phyloP scores from a whole-genome alignment of 1,139 yeast genomes.

The Yamadazyma trypodendri region DNA sequence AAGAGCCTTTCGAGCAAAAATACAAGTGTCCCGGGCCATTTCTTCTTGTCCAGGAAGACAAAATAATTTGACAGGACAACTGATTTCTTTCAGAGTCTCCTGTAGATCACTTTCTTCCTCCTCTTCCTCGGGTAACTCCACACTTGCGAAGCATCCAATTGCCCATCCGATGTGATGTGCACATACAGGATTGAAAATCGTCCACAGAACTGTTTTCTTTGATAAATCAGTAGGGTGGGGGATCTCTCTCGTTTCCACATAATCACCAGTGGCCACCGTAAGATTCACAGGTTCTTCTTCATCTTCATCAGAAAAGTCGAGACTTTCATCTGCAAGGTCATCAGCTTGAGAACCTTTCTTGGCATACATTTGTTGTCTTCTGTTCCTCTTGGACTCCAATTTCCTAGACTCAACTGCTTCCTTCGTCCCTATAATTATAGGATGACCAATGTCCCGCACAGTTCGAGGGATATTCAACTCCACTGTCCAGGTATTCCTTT shows the following conservation, averaged over 20 bases:
- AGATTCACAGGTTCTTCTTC: constrained; percentile 56
- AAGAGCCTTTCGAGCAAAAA: constrained; percentile 73
- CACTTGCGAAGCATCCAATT: constrained; percentile 77
- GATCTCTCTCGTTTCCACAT: constrained; percentile 46
- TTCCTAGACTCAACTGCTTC: constrained; percentile 20
- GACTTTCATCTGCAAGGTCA: constrained; percentile 19
- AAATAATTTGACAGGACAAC: constrained; percentile 55
- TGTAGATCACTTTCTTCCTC: constrained; percentile 40
- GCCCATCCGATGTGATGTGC: constrained; percentile 98
- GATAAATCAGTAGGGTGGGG: constrained; percentile 58
- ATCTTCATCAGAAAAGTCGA: constrained; percentile 40
- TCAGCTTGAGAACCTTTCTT: constrained; percentile 4
- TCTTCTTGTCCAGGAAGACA: constrained; percentile 56
- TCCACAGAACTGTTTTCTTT: constrained; percentile 77
- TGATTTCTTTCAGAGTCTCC: constrained; percentile 23
- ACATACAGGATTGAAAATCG: constrained; percentile 80
- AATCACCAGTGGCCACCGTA: constrained; percentile 76
- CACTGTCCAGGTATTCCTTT: constrained; percentile 88
- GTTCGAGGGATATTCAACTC: constrained; percentile 82
- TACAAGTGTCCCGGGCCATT: constrained; percentile 71
- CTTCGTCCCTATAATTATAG: constrained; percentile 40
- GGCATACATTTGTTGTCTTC: constrained; percentile 15
- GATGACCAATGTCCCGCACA: constrained; percentile 64
- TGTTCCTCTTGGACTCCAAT: constrained; percentile 14
- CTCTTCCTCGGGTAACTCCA: constrained; percentile 46